These are phyloP conservation scores for Phytopythium ostracodes DNA, from an alignment of 352 stramenopile species.

Conservation along the genomic window DNA sequence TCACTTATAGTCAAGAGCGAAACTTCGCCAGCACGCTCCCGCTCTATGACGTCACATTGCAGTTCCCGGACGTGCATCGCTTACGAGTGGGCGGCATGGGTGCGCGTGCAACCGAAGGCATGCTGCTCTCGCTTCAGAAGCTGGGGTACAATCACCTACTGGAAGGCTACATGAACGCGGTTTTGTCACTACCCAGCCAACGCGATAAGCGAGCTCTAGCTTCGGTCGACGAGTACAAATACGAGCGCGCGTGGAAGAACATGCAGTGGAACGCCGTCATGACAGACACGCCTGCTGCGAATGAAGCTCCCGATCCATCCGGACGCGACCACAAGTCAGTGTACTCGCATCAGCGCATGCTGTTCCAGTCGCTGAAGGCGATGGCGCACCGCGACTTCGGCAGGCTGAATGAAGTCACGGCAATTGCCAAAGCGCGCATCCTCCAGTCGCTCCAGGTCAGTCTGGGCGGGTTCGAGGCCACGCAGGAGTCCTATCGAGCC, in stretches of 20 bases:
- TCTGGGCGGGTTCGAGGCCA: slow-evolving; percentile 64
- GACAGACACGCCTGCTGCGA: slow-evolving; percentile 15
- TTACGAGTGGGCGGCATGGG: neutral
- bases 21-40: slow-evolving; percentile 59
- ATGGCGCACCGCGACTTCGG: slow-evolving; percentile 49
- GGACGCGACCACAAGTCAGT: neutral
- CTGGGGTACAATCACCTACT: slow-evolving; percentile 78
- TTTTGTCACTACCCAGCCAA: neutral
- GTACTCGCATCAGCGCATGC: slow-evolving; percentile 49
- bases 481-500: slow-evolving; percentile 50
- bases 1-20: slow-evolving; percentile 68
- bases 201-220: neutral
- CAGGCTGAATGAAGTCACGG: slow-evolving; percentile 29
- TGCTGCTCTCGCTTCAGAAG: slow-evolving; percentile 53
- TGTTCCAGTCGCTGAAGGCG: slow-evolving; percentile 54
- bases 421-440: slow-evolving; percentile 42
- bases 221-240: slow-evolving; percentile 48
- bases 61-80: slow-evolving; percentile 31
- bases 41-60: slow-evolving; percentile 68
- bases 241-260: slow-evolving; percentile 75
- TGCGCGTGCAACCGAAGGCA: slow-evolving; percentile 31
- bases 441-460: slow-evolving; percentile 52
- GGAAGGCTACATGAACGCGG: slow-evolving; percentile 43
- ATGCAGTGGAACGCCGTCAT: slow-evolving; percentile 66
- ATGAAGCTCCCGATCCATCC: neutral